Evolutionary conservation across 176 grass and related monocot genomes (phyloP).

Genomic region (Alopecurus myosuroides): DNA sequence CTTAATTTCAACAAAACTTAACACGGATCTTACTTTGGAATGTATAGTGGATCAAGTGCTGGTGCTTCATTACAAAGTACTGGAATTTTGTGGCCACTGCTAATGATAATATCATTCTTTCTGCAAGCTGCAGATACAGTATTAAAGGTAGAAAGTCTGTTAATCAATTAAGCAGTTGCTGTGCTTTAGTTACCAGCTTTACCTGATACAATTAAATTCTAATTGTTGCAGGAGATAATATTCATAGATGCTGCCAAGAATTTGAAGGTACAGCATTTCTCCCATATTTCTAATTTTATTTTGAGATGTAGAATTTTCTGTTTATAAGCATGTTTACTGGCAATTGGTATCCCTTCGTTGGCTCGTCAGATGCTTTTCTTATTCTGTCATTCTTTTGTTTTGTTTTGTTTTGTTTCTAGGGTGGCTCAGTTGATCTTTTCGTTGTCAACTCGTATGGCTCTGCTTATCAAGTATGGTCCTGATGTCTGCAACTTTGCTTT

Average conservation of each 20-base stretch:
- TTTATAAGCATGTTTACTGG: not conserved
- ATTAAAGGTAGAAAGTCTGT: slow-evolving; percentile 64
- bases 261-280: slow-evolving; percentile 65
- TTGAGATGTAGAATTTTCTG: not conserved
- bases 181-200: slow-evolving; percentile 11
- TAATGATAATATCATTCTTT: slow-evolving; percentile 95
- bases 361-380: not conserved
- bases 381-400: not conserved
- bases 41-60: slow-evolving; percentile 74
- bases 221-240: slow-evolving; percentile 83
- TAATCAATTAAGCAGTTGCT: not conserved
- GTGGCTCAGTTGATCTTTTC: slow-evolving; percentile 93
- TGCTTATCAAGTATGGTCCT: slow-evolving; percentile 70
- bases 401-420: slow-evolving; percentile 36
- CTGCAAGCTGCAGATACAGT: slow-evolving; percentile 93
- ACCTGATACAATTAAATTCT: slow-evolving; percentile 38
- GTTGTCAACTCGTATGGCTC: slow-evolving; percentile 97
- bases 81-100: slow-evolving; percentile 78
- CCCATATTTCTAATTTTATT: not conserved
- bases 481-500: slow-evolving; percentile 1
- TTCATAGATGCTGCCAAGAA: slow-evolving; percentile 88
- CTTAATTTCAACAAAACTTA: not conserved
- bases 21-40: slow-evolving; percentile 12
- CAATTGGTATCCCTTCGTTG: not conserved
- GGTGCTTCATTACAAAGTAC: slow-evolving; percentile 69